These are phyloP conservation scores for Rhizophora mangle DNA, from an alignment of 345 rosid genomes.

Conservation along the genomic window DNA sequence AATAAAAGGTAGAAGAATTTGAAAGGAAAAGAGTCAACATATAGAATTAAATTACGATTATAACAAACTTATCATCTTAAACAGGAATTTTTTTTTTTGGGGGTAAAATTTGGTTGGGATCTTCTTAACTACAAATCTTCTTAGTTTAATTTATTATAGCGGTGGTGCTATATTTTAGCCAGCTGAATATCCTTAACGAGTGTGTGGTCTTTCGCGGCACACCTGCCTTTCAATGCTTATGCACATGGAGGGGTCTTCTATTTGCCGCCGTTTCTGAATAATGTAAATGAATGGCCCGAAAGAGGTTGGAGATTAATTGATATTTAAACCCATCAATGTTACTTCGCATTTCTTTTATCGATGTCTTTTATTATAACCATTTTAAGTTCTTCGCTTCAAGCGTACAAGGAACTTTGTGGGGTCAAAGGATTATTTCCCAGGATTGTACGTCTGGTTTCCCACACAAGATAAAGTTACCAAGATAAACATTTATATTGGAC, in stretches of 20 bases:
- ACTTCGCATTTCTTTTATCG: conserved; percentile 3
- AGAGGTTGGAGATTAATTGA: conserved; percentile 24
- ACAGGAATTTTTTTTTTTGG: too few species aligned
- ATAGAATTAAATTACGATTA: neutral
- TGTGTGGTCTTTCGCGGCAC: conserved; percentile 20
- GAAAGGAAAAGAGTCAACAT: conserved; percentile 14
- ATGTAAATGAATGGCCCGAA: conserved; percentile 41
- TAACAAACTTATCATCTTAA: too few species aligned
- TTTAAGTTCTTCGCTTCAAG: conserved; percentile 9
- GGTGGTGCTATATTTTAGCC: neutral
- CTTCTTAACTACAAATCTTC: too few species aligned
- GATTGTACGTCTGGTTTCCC: too few species aligned
- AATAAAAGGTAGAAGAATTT: conserved; percentile 8
- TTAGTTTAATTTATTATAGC: neutral
- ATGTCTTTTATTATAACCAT: neutral
- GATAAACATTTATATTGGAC: too few species aligned
- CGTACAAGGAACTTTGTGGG: conserved; percentile 15
- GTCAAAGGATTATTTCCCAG: too few species aligned
- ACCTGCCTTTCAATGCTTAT: conserved; percentile 44
- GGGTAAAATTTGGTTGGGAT: neutral
- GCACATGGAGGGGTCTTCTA: conserved; percentile 65
- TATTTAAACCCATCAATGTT: conserved; percentile 31
- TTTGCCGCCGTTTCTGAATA: conserved; percentile 32
- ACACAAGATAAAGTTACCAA: too few species aligned
- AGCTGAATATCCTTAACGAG: conserved; percentile 24